Percentiles rank a stretch among this genome's conserved stretches.
Conservation (phyloP, 1,284 basidiomycete genomes). For the Trichosporon sp. region DNA sequence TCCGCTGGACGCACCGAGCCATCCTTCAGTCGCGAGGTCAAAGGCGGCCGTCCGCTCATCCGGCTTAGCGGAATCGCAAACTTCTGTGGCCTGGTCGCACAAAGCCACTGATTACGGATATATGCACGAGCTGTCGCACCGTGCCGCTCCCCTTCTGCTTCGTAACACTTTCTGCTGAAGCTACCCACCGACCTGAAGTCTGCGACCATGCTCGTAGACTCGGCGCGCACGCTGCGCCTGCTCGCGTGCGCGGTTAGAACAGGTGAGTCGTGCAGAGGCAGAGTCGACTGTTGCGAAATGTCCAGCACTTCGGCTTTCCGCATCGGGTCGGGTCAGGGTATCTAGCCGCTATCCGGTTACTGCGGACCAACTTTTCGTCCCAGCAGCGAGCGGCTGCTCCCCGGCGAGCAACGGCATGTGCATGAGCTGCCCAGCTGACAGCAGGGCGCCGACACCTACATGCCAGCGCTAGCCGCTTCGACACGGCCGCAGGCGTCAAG, state of each 20-base stretch:
- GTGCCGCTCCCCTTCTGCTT: neutral
- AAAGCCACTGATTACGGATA: neutral
- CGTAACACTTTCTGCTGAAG: neutral
- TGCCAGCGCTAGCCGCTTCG: neutral
- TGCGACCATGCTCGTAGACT: slow-evolving; percentile 4
- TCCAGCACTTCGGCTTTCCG: neutral
- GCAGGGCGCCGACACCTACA: neutral
- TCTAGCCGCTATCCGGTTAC: neutral
- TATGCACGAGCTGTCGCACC: neutral
- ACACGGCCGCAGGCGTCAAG: neutral
- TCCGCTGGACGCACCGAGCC: neutral
- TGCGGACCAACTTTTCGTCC: neutral
- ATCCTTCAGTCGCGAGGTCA: neutral
- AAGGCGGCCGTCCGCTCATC: neutral
- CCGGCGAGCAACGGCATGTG: neutral
- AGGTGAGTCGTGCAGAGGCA: neutral
- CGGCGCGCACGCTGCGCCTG: slow-evolving; percentile 1
- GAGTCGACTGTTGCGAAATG: neutral
- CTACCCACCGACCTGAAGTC: neutral
- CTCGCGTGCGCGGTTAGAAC: neutral
- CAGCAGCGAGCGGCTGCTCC: neutral
- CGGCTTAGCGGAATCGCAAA: neutral
- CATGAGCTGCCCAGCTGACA: neutral
- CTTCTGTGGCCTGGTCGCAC: neutral
- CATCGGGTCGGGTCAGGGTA: neutral